Conservation (phyloP, 495 filamentous ascomycete genomes). For the Trichoderma virens region DNA sequence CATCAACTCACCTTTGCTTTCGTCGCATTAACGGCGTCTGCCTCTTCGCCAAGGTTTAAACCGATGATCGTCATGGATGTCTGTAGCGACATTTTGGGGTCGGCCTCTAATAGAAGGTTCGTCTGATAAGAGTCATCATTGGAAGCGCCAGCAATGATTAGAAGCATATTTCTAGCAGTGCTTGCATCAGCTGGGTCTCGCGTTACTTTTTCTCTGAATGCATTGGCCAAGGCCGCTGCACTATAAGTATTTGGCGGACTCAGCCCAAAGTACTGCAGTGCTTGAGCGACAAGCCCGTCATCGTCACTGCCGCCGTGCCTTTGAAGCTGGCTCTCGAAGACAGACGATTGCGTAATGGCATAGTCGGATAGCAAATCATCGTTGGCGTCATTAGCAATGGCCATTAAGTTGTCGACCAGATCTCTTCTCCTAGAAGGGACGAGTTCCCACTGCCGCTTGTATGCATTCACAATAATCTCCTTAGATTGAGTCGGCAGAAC, state of each 20-base stretch:
- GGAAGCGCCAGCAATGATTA: background rate
- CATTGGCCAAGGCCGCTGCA: background rate
- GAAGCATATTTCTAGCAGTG: background rate
- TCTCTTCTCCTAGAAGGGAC: background rate
- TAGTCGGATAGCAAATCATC: conserved; percentile 2
- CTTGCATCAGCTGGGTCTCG: background rate
- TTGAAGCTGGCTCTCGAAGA: conserved; percentile 9
- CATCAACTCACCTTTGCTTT: background rate
- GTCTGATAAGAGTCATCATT: background rate
- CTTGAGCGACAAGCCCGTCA: conserved; percentile 4
- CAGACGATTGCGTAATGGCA: conserved; percentile 7
- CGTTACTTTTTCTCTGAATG: background rate
- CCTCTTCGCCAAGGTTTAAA: background rate
- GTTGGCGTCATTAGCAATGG: background rate
- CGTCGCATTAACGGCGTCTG: background rate
- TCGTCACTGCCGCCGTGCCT: background rate
- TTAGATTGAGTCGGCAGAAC: background rate
- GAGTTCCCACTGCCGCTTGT: background rate
- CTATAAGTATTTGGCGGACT: conserved; percentile 7
- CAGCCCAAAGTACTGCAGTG: background rate
- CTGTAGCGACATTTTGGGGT: background rate
- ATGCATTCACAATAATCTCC: background rate
- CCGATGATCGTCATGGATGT: background rate
- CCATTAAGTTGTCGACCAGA: background rate
- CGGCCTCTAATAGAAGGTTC: conserved; percentile 5